phyloP scores from a whole-genome alignment of 1,284 basidiomycete genomes.

The Heliocybe sulcata region DNA sequence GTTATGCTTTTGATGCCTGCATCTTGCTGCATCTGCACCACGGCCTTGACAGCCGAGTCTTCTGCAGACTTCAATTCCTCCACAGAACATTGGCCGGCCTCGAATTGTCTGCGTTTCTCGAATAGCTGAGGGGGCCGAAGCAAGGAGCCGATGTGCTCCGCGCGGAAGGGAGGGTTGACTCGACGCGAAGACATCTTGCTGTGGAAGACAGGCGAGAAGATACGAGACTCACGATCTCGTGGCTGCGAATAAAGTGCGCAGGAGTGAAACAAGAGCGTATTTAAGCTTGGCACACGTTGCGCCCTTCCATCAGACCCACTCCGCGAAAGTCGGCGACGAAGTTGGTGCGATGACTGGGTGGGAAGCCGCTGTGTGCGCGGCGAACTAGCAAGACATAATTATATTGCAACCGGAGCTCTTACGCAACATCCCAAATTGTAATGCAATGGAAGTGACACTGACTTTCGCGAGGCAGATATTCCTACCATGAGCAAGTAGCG shows the following conservation, averaged over 20 bases:
- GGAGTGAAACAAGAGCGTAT: background rate
- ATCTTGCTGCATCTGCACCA: conserved; percentile 34
- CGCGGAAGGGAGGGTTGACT: conserved; percentile 30
- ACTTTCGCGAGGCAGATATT: no score
- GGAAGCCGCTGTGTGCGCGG: background rate
- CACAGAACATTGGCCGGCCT: conserved; percentile 24
- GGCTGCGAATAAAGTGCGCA: background rate
- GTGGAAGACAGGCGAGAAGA: background rate
- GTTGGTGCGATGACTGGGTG: background rate
- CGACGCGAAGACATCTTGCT: conserved; percentile 8
- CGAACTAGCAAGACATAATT: no score
- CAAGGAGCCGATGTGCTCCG: conserved; percentile 38
- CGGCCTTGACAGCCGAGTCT: conserved; percentile 33
- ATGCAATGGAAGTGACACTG: no score
- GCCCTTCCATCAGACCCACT: background rate
- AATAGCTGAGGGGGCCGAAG: conserved; percentile 36
- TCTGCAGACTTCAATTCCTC: conserved; percentile 34
- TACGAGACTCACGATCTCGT: background rate
- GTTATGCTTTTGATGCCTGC: conserved; percentile 36
- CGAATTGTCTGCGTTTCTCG: conserved; percentile 28
- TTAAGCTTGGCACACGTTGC: background rate
- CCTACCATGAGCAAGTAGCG: no score
- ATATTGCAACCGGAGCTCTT: no score
- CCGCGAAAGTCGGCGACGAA: background rate
- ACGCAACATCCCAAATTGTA: no score